Evolutionary conservation across 2,329 filamentous ascomycete genomes (phyloP).

Genomic region (Beauveria bassiana): DNA sequence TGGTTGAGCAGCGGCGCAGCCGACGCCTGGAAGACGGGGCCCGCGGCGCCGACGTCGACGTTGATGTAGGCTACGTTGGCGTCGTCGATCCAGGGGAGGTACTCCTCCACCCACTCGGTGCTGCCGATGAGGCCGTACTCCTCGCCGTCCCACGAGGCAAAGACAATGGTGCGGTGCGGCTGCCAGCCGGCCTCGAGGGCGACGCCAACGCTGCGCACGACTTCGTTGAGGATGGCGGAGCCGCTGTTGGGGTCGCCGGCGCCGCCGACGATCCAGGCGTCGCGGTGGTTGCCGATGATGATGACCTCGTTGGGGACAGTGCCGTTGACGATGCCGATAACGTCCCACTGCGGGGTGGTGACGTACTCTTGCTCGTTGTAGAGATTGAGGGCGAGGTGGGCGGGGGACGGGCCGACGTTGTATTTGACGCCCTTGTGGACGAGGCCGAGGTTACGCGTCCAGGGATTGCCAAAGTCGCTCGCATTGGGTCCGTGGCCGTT

Average conservation of each 20-base stretch:
- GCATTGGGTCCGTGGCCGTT: conserved; percentile 82
- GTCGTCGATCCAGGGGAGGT: conserved; percentile 68
- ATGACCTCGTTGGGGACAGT: conserved; percentile 78
- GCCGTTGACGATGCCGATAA: conserved; percentile 87
- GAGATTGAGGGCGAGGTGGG: conserved; percentile 61
- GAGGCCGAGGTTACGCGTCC: conserved; percentile 64
- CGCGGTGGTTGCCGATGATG: conserved; percentile 84
- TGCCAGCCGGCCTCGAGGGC: conserved; percentile 53
- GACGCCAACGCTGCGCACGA: conserved; percentile 65
- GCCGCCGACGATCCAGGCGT: conserved; percentile 84
- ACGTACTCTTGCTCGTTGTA: conserved; percentile 76
- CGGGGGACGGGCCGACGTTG: conserved; percentile 75
- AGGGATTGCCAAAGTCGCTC: conserved; percentile 62
- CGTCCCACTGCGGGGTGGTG: conserved; percentile 80
- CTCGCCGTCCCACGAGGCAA: conserved; percentile 75
- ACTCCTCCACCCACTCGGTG: conserved; percentile 91
- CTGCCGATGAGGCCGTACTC: conserved; percentile 82
- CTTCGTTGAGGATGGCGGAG: conserved; percentile 70
- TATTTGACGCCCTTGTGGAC: conserved; percentile 76
- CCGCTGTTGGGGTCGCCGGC: conserved; percentile 78
- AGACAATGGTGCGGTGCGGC: conserved; percentile 79
- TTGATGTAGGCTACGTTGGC: conserved; percentile 79
- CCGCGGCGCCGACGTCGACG: conserved; percentile 66
- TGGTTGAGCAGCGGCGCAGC: conserved; percentile 72
- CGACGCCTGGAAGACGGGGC: conserved; percentile 53